Evolutionary conservation across 2,329 filamentous ascomycete genomes (phyloP).

Genomic region (Penicillium sp.): DNA sequence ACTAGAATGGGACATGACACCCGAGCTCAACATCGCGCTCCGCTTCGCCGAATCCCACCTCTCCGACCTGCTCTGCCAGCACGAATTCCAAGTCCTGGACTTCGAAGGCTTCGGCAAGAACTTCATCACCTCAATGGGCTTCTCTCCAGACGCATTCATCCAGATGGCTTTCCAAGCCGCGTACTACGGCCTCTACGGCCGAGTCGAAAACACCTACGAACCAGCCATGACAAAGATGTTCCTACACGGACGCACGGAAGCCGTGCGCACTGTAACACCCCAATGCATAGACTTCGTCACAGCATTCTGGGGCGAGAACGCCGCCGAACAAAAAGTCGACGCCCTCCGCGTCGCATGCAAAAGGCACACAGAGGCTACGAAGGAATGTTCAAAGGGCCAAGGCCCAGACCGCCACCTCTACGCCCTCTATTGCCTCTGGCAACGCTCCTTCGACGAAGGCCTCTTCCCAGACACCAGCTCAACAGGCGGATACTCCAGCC

Average conservation of each 20-base stretch:
- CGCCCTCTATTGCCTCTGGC: conserved; percentile 92
- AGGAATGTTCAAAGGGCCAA: conserved; percentile 82
- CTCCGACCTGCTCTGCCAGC: conserved; percentile 92
- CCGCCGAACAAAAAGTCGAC: conserved; percentile 78
- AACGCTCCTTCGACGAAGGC: conserved; percentile 78
- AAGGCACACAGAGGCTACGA: conserved; percentile 76
- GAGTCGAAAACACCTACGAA: conserved; percentile 93
- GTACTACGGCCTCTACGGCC: conserved; percentile 94
- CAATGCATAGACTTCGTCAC: conserved; percentile 87
- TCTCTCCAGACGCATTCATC: conserved; percentile 95
- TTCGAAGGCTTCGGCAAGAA: conserved; percentile 91
- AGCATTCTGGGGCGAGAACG: conserved; percentile 91
- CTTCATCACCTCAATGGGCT: conserved; percentile 95
- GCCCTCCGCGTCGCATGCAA: conserved; percentile 79
- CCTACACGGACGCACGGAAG: conserved; percentile 91
- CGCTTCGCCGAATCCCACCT: conserved; percentile 94
- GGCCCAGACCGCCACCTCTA: conserved; percentile 93
- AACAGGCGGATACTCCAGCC: conserved; percentile 66
- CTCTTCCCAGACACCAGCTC: conserved; percentile 51
- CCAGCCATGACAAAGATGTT: conserved; percentile 97
- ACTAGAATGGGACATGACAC: conserved; percentile 95
- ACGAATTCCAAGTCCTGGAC: conserved; percentile 90
- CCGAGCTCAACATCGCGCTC: conserved; percentile 84
- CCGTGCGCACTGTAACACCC: conserved; percentile 79
- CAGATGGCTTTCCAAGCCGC: conserved; percentile 99